phyloP scores from a whole-genome alignment of 1,284 basidiomycete genomes.

The Fomitopsis pinicola region DNA sequence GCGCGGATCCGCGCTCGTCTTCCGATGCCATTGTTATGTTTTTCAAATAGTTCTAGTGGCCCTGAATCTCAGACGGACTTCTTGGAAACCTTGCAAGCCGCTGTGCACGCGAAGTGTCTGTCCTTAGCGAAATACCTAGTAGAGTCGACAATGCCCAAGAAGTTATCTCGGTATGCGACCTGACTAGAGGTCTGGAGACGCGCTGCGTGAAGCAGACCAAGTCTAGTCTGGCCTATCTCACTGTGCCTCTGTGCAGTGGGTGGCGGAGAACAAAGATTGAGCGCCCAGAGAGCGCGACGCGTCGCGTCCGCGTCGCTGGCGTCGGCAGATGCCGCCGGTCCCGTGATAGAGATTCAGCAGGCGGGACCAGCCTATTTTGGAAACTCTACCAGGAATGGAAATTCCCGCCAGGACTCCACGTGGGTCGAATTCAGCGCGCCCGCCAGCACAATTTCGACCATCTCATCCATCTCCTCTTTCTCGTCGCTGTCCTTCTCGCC shows the following conservation, averaged over 20 bases:
- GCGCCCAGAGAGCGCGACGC: slow-evolving; percentile 4
- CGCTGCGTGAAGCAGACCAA: too few relatives aligned
- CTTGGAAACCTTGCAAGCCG: neutral
- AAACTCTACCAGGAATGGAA: neutral
- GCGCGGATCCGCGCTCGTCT: slow-evolving; percentile 8
- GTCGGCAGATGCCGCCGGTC: neutral
- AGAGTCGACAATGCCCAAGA: too few relatives aligned
- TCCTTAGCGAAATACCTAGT: too few relatives aligned
- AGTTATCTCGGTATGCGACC: too few relatives aligned
- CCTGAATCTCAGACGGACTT: neutral
- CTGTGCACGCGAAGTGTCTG: too few relatives aligned
- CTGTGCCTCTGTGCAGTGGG: neutral
- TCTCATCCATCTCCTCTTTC: too few relatives aligned
- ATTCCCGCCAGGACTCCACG: neutral
- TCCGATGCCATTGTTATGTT: slow-evolving; percentile 8
- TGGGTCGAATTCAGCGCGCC: neutral
- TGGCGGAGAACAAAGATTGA: neutral
- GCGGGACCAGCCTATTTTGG: neutral
- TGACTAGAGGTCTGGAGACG: too few relatives aligned
- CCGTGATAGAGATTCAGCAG: neutral
- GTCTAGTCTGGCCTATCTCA: too few relatives aligned
- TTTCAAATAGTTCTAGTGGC: neutral
- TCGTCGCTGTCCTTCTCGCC: too few relatives aligned
- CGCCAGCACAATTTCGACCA: neutral
- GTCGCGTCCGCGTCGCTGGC: slow-evolving; percentile 14